Base-by-base conservation (phyloP, 2,329 filamentous ascomycete species). In the Cylindrodendrum hubeiense region DNA sequence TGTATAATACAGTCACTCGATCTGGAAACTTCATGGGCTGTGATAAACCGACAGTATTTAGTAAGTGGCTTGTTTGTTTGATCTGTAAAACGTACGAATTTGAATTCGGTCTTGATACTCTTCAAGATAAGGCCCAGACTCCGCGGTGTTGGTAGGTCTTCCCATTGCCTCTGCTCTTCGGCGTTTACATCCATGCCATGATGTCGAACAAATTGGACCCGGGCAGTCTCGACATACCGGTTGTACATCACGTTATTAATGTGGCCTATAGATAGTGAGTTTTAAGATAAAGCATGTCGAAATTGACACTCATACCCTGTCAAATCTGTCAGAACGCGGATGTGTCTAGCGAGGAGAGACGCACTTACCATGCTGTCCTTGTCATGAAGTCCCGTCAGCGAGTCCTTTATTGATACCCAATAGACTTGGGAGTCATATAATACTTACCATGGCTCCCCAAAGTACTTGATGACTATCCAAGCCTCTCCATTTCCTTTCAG, bases 171-270 rank as follows among this genome's bases (percentile, higher is more conserved):
- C 24, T 26, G 52, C 8, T 70, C 19, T 21, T 70, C 30, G 1
- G 33, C 17, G 4, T 41, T 54, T 0, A 68, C 65, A 4, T 64
- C 65, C 15, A 52, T 39, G 3, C 54, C 50, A 2, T 70, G 68
- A 3, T 70, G 63, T 3, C 44, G 28, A 5, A 70, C 53, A 6
- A 63, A 70, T 3, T 65, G 57, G 0, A 68, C 68, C 2, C 68
- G 24, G 0, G 57, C 65, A 1, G 68, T 70, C 33, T 70, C 68
- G 19, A 68, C 57, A 21, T 70, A 70, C 19, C 54, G 50, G 50
- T 70, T 70, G n/a, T 70, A 70, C 47, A 66, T 70, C 1, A 70
- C 54, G 5, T 70, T 70, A 8, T 70, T 70, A 1, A 70, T 62
- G 7, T 70, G 68, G 7, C 65, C 65, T 70, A 2, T 13, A 22